Base-by-base conservation (phyloP, 2,329 filamentous ascomycete genomes). In the Phialophora macrospora region DNA sequence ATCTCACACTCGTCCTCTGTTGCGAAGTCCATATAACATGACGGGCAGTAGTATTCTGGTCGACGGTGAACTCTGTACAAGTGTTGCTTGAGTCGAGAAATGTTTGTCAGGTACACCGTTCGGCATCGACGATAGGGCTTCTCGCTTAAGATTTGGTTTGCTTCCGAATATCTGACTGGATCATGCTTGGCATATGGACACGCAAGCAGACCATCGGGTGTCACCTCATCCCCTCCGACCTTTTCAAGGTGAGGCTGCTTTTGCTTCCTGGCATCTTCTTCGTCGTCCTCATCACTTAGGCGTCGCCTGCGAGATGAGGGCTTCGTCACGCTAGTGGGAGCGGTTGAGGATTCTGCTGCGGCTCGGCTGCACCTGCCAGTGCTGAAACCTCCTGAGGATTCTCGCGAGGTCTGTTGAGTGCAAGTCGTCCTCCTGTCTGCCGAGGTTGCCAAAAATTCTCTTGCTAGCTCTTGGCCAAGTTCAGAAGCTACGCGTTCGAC, bases 141-240 rank as follows among this genome's bases (percentile, higher is more conserved):
- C 32, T 64, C 60, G 12, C 14, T 14, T 24, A 32, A 41, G 32
- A 60, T 54, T 22, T 41, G 57, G 26, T 65, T 54, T 28, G 41
- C 44, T 46, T 68, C 58, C n/a, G 63, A 68, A 59, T 63, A 66
- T 60, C 56, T 57, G 22, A 55, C 9, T 4, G 66, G 63, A 49
- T 70, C 55, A 9, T 46, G 56, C 62, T 68, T 68, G 20, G 63
- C 26, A 77, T 54, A 64, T 77, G 80, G 26, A 77, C 72, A 41
- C 77, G 61, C 20, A 77, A 68, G 63, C 76, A 79, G 65, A 24
- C 46, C 26, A 11, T 60, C 48, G 46, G 48, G 12, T 8, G 22
- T 26, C 20, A 20, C 3, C 46, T 28, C 22, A 2, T 60, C 48
- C 24, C 4, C 14, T 4, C 46, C 56, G 11, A 22, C 26, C 6